Percentiles rank a stretch among this genome's conserved stretches.
Evolutionary conservation across 768 basidiomycete species (phyloP).

Genomic region (Boletus bicolor): DNA sequence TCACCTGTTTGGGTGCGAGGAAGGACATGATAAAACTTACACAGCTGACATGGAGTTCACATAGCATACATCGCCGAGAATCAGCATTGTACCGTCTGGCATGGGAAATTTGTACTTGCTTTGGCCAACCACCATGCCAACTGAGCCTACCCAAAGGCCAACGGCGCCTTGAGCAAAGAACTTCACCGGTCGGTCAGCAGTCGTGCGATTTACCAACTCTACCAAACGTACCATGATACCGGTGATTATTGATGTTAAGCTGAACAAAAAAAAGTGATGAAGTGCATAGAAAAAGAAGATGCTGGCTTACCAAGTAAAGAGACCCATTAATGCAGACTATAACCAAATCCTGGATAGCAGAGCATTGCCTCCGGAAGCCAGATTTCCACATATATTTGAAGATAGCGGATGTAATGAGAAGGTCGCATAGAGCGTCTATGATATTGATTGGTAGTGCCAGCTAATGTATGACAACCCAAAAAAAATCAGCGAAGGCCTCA

Average conservation of each 20-base stretch:
- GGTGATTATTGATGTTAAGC: neutral
- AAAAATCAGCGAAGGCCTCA: too few species aligned
- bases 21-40: neutral
- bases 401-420: conserved; percentile 5
- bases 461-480: too few species aligned
- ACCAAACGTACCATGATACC: neutral
- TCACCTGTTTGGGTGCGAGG: too few species aligned
- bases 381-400: conserved; percentile 18
- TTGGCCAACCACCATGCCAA: too few species aligned
- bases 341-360: conserved; percentile 8
- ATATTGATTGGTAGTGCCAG: too few species aligned
- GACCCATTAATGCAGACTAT: conserved; percentile 1
- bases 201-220: too few species aligned
- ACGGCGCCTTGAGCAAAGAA: conserved; percentile 2
- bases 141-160: too few species aligned
- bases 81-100: neutral
- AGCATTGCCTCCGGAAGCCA: conserved; percentile 4
- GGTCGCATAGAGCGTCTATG: conserved; percentile 2
- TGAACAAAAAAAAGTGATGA: too few species aligned
- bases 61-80: conserved; percentile 2
- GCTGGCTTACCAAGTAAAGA: too few species aligned
- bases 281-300: too few species aligned
- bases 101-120: too few species aligned
- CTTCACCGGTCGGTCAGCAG: neutral
- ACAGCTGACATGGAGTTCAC: conserved; percentile 13